Conservation (phyloP, 805 yeast species). For the Yamadazyma akitaensis region DNA sequence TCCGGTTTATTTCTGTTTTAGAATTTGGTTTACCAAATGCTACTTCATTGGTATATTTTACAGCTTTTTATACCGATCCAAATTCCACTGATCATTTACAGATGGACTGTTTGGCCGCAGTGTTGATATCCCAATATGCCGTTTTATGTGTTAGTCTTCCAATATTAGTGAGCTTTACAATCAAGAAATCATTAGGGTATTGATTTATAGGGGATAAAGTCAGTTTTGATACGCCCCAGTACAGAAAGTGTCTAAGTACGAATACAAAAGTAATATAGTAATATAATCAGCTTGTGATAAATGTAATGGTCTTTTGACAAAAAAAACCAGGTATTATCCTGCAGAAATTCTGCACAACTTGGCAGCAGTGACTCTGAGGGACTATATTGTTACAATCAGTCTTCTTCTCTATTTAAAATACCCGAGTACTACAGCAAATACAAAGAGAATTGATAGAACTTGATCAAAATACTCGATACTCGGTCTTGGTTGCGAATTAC, state of each 20-base stretch:
- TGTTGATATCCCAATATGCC: conserved; percentile 71
- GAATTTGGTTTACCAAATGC: conserved; percentile 84
- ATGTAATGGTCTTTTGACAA: too few relatives aligned
- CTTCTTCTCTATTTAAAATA: too few relatives aligned
- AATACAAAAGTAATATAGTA: too few relatives aligned
- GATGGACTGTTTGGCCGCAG: conserved; percentile 82
- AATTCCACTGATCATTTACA: conserved; percentile 50
- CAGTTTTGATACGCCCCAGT: background rate
- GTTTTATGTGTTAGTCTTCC: conserved; percentile 69
- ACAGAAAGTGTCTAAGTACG: too few relatives aligned
- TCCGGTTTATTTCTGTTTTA: conserved; percentile 70
- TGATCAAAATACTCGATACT: too few relatives aligned
- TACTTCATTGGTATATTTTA: conserved; percentile 81
- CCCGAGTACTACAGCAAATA: too few relatives aligned
- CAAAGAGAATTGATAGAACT: too few relatives aligned
- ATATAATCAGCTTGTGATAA: too few relatives aligned
- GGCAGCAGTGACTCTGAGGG: too few relatives aligned
- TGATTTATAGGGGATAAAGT: conserved; percentile 10
- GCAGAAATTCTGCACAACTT: too few relatives aligned
- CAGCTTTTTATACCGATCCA: conserved; percentile 82
- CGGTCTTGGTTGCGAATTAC: background rate
- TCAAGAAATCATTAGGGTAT: conserved; percentile 47
- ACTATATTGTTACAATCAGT: too few relatives aligned
- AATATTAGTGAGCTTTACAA: conserved; percentile 65
- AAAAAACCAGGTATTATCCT: too few relatives aligned